These are phyloP conservation scores for Strobilomyces echinocephalus DNA, from an alignment of 768 basidiomycete genomes.

Conservation along the genomic window DNA sequence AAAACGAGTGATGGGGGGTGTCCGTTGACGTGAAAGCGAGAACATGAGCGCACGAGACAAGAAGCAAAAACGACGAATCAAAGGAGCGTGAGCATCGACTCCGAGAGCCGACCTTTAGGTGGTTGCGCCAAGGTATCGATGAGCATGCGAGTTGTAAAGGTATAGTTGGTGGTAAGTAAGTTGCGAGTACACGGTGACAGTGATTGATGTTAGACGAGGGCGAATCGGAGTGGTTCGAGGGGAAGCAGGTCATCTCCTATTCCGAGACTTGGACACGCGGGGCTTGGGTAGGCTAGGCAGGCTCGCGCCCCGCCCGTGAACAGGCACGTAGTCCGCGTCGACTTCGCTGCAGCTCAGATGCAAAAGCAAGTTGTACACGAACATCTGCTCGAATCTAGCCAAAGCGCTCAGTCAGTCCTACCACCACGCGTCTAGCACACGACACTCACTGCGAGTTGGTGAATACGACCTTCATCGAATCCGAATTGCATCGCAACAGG, in stretches of 20 bases:
- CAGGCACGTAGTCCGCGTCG: conserved; percentile 74
- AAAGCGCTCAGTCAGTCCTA: conserved; percentile 3
- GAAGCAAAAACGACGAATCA: neutral
- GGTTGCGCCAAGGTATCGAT: conserved; percentile 12
- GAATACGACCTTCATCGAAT: conserved; percentile 85
- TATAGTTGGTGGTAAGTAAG: conserved; percentile 9
- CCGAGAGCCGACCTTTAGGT: conserved; percentile 3
- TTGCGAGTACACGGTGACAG: conserved; percentile 12
- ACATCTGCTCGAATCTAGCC: conserved; percentile 77
- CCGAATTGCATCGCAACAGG: conserved; percentile 77
- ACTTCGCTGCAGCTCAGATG: conserved; percentile 71
- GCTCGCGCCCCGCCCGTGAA: conserved; percentile 75
- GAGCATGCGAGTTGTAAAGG: neutral
- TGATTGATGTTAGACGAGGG: neutral
- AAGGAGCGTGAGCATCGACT: conserved; percentile 6
- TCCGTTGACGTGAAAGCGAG: conserved; percentile 3
- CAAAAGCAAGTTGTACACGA: conserved; percentile 78
- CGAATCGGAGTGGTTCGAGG: neutral
- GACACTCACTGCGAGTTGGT: conserved; percentile 83
- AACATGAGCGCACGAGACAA: neutral
- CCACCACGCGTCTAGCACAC: neutral
- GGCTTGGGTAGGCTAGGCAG: conserved; percentile 40
- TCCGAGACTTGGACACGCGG: conserved; percentile 52
- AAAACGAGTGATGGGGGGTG: neutral
- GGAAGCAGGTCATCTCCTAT: conserved; percentile 35